Conservation (phyloP, 2,329 filamentous ascomycete genomes). For the Ambrosiella xylebori region DNA sequence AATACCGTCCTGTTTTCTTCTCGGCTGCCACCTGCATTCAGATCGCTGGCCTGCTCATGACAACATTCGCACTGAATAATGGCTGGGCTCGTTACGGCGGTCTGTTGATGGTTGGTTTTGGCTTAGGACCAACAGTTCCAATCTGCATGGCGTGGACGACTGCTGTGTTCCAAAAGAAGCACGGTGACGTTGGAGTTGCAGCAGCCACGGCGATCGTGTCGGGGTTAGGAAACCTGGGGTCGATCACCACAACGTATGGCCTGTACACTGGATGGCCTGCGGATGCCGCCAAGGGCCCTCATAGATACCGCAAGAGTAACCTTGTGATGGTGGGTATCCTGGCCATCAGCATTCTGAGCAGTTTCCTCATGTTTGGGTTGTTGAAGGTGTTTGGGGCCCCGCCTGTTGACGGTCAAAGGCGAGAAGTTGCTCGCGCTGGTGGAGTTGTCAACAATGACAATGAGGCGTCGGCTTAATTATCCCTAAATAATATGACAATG, state of each 20-base stretch:
- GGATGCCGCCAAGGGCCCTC: constrained; percentile 49
- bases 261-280: constrained; percentile 74
- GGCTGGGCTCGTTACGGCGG: constrained; percentile 78
- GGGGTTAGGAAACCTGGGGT: constrained; percentile 71
- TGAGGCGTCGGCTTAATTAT: neutral
- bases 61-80: constrained; percentile 53
- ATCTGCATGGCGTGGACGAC: constrained; percentile 91
- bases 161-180: constrained; percentile 75
- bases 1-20: constrained; percentile 65
- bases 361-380: constrained; percentile 49
- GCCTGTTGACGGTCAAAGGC: constrained; percentile 22
- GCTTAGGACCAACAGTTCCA: constrained; percentile 75
- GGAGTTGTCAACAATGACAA: neutral
- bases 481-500: neutral
- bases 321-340: constrained; percentile 78
- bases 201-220: constrained; percentile 74
- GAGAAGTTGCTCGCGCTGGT: constrained; percentile 16
- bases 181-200: constrained; percentile 81
- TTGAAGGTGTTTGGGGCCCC: constrained; percentile 40
- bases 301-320: constrained; percentile 69
- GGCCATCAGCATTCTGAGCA: constrained; percentile 56
- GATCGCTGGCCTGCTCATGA: constrained; percentile 63
- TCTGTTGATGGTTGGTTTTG: constrained; percentile 78
- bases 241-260: constrained; percentile 75
- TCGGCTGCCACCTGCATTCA: constrained; percentile 58